Base-by-base conservation (phyloP, 345 rosid species). In the Euphorbia lathyris region DNA sequence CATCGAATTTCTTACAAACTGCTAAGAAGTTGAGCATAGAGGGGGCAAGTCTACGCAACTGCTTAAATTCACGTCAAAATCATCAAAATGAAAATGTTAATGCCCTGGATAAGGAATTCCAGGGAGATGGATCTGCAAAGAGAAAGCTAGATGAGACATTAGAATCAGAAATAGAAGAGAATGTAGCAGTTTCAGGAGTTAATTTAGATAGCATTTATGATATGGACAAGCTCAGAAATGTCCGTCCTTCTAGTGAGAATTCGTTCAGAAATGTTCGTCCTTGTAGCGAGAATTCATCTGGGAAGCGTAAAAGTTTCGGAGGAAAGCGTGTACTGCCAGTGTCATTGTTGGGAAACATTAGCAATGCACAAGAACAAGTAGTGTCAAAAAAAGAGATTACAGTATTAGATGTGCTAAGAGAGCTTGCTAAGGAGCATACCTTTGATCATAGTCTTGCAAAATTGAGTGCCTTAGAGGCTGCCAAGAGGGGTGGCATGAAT, bases 281-380 rank as follows among this genome's bases (percentile, higher is more conserved):
- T 30, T 17, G 12, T 0, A 42, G 71, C 45, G 26, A 58, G n/a
- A 69, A 30, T 55, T 9, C 26, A 52, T 0, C 0, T 34, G 67
- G 57, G 58, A 63, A 13, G 69, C 70, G 66, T 42, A 72, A 61
- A 23, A 27, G 40, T 65, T 55, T 11, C 20, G 38, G 32, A 59
- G 74, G 12, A 20, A 67, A 34, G 47, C 82, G 77, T 2, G 56
- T 20, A n/a, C 57, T 80, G 78, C 83, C 83, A n/a, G 65, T 50
- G 3, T 75, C 75, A 1, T 16, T 77, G 29, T 17, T 32, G n/a
- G 71, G 56, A 9, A 67, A 32, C 26, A 12, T 26, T 66, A 60
- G 53, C 47, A 16, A n/a, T 68, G 72, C n/a, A 43, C 69, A 45
- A n/a, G 23, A 14, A 5, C 60, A 65, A 55, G 60, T 14, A 42